phyloP scores from a whole-genome alignment of 768 basidiomycete genomes.

The Epithele typhae region DNA sequence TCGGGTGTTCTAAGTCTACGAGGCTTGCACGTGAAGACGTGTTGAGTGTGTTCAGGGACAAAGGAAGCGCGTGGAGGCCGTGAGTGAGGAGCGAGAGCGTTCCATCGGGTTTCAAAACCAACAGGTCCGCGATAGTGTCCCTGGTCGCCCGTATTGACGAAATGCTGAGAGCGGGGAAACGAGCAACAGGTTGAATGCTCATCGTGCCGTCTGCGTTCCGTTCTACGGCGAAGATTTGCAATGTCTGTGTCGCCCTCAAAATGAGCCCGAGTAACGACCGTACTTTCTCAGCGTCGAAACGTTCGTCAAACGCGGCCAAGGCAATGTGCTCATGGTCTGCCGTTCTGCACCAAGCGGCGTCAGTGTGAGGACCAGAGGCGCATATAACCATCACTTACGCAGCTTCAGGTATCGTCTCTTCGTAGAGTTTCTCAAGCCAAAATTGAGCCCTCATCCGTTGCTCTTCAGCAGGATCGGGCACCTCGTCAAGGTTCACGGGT shows the following conservation, averaged over 20 bases:
- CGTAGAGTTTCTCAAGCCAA: slow-evolving; percentile 64
- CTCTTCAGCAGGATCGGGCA: slow-evolving; percentile 16
- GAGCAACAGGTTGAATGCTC: slow-evolving; percentile 33
- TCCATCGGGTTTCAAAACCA: slow-evolving; percentile 58
- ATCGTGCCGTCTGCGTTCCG: slow-evolving; percentile 39
- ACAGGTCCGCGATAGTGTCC: slow-evolving; percentile 58
- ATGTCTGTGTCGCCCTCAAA: slow-evolving; percentile 40
- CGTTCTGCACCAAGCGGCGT: slow-evolving; percentile 9
- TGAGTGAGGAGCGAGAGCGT: slow-evolving; percentile 58
- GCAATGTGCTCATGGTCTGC: slow-evolving; percentile 43
- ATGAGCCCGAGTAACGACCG: slow-evolving; percentile 55
- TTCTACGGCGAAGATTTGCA: slow-evolving; percentile 47
- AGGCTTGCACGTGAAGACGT: slow-evolving; percentile 21
- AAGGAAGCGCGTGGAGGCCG: slow-evolving; percentile 40
- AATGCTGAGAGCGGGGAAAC: slow-evolving; percentile 46
- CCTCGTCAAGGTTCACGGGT: slow-evolving; percentile 11
- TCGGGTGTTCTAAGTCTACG: slow-evolving; percentile 42
- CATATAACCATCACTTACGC: slow-evolving; percentile 40
- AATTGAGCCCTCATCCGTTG: slow-evolving; percentile 57
- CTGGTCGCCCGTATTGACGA: slow-evolving; percentile 63
- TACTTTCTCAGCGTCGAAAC: slow-evolving; percentile 50
- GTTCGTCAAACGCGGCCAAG: slow-evolving; percentile 59
- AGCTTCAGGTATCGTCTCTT: slow-evolving; percentile 39
- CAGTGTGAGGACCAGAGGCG: background rate
- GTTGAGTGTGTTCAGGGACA: slow-evolving; percentile 1